phyloP scores from a whole-genome alignment of 1,284 basidiomycete species.

The Cutaneotrichosporon cavernicola region DNA sequence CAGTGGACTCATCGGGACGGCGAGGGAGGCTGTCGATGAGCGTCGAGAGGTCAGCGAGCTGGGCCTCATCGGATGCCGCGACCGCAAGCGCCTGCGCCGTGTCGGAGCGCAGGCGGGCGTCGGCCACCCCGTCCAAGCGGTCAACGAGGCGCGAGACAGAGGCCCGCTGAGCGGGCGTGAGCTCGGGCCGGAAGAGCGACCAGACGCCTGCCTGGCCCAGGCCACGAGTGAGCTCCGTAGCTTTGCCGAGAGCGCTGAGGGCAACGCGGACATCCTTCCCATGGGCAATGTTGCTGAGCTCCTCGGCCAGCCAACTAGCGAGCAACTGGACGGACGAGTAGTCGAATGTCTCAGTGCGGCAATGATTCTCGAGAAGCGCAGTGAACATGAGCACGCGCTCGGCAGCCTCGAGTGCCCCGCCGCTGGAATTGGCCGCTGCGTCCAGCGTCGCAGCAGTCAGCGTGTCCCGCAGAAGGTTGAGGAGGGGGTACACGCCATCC shows the following conservation, averaged over 20 bases:
- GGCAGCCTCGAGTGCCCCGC: background rate
- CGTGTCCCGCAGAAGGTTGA: slow-evolving; percentile 27
- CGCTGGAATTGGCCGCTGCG: background rate
- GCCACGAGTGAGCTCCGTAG: slow-evolving; percentile 49
- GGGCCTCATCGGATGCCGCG: slow-evolving; percentile 14
- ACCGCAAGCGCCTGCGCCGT: slow-evolving; percentile 26
- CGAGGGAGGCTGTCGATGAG: slow-evolving; percentile 25
- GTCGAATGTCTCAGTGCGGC: slow-evolving; percentile 43
- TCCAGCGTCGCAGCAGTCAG: slow-evolving; percentile 17
- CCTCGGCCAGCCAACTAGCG: slow-evolving; percentile 45
- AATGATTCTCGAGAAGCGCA: slow-evolving; percentile 43
- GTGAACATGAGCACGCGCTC: slow-evolving; percentile 17
- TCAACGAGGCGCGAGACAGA: slow-evolving; percentile 13
- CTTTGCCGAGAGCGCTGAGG: slow-evolving; percentile 33
- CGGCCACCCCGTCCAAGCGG: slow-evolving; percentile 15
- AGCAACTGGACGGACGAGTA: slow-evolving; percentile 55
- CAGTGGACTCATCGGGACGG: slow-evolving; percentile 17
- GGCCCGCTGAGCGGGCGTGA: slow-evolving; percentile 17
- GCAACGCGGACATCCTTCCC: slow-evolving; percentile 18
- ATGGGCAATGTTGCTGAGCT: slow-evolving; percentile 29
- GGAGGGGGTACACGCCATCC: slow-evolving; percentile 39
- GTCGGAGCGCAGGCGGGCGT: slow-evolving; percentile 19
- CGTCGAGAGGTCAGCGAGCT: slow-evolving; percentile 14
- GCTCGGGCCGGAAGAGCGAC: slow-evolving; percentile 47
- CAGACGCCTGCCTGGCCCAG: slow-evolving; percentile 54